Base-by-base conservation (phyloP, 2,329 filamentous ascomycete genomes). In the Calonectria leucothoes region DNA sequence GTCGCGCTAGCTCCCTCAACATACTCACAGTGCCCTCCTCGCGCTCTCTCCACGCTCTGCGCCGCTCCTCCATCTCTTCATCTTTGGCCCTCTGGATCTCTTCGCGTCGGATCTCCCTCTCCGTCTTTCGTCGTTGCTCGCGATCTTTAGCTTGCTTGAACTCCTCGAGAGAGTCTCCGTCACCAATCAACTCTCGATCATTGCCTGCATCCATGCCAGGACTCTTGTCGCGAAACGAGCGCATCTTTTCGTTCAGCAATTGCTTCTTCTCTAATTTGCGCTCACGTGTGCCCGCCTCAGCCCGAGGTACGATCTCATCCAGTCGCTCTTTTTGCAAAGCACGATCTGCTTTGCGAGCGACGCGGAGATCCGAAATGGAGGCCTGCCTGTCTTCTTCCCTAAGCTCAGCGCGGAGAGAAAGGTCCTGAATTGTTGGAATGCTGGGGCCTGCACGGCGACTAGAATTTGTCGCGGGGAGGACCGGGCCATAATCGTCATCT, bases 21-120 rank as follows among this genome's bases (percentile, higher is more conserved):
- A 95, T 95, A 63, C 91, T 91, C 88, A 98, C 95, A 1, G 95
- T 98, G 81, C 91, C 92, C 75, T 95, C 93, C 85, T 98, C 96
- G 83, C 95, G 94, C 79, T 91, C 90, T 80, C 91, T 89, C 83
- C 94, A 93, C 76, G 90, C 91, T 78, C 89, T 87, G 66, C 96
- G 82, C 78, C 92, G 90, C 86, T 95, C 94, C 82, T 98, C 95
- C 78, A 95, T 89, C 88, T 98, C 96, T 59, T 92, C 95, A 73
- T 89, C 89, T 81, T 91, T 91, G 14, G 95, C 95, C 80, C 95
- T 86, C 74, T 94, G 85, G 71, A 95, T 89, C 85, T 98, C 96
- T 84, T 98, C 96, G 80, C 94, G 90, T 72, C 95, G 86, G 20
- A 97, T 86, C 87, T 98, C 95, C 66, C 96, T 85, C 84, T 98